Conservation (phyloP, 1,284 basidiomycete genomes). For the Leucoagaricus sp. region DNA sequence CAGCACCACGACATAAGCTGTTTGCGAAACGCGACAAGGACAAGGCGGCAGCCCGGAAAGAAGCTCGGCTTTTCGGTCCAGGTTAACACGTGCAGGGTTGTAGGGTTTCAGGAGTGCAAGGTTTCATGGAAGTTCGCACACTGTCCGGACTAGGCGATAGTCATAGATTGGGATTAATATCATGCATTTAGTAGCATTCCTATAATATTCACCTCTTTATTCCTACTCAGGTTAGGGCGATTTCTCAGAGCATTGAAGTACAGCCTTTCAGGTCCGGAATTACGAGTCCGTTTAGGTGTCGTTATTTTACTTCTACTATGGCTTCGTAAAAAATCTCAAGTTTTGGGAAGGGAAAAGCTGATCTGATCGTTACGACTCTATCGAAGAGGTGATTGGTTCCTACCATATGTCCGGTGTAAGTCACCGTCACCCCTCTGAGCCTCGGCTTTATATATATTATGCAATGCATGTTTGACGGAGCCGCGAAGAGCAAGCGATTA, state of each 20-base stretch:
- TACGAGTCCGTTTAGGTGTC: too few relatives aligned
- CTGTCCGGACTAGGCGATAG: conserved; percentile 4
- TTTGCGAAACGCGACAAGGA: conserved; percentile 83
- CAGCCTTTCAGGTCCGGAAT: not conserved
- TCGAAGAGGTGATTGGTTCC: too few relatives aligned
- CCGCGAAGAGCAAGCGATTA: too few relatives aligned
- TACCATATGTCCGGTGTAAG: too few relatives aligned
- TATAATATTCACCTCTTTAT: not conserved
- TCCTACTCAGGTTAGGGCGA: not conserved
- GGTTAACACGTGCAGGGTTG: conserved; percentile 2
- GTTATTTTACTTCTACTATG: too few relatives aligned
- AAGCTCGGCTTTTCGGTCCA: conserved; percentile 19
- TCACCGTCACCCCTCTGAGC: too few relatives aligned
- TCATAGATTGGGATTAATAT: not conserved
- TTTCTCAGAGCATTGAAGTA: not conserved
- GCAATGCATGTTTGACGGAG: too few relatives aligned
- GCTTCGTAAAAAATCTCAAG: too few relatives aligned
- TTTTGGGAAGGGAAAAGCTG: too few relatives aligned
- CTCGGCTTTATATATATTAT: too few relatives aligned
- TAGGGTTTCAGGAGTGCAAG: conserved; percentile 8
- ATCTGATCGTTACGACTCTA: too few relatives aligned
- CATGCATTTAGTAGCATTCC: not conserved
- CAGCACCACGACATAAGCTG: conserved; percentile 69
- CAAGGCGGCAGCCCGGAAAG: conserved; percentile 39
- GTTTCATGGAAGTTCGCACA: conserved; percentile 9